A percentile compares a stretch with the other conserved stretches of the same genome.
These are phyloP conservation scores for Afroboletus lepidellus DNA, from an alignment of 1,284 basidiomycete species.

Conservation along the genomic window DNA sequence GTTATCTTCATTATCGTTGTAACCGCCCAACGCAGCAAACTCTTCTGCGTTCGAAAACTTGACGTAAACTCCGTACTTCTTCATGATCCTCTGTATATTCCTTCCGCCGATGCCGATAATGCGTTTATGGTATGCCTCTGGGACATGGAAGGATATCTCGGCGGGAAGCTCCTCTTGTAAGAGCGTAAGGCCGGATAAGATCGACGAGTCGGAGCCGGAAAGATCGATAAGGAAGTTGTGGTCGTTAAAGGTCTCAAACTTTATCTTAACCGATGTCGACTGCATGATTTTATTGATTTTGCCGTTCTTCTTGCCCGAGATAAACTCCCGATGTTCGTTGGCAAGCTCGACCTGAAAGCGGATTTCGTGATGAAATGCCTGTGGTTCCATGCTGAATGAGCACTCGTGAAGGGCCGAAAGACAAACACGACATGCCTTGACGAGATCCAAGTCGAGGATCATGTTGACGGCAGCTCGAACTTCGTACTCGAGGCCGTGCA, in stretches of 20 bases:
- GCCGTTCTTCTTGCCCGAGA: constrained; percentile 97
- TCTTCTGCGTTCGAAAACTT: constrained; percentile 99
- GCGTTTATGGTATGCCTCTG: constrained; percentile 97
- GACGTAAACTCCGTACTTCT: constrained; percentile 98
- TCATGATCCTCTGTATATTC: constrained; percentile 99
- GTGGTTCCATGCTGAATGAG: constrained; percentile 7
- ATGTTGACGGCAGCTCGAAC: constrained; percentile 84
- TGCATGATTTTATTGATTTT: constrained; percentile 99
- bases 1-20: constrained; percentile 98
- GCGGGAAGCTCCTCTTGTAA: constrained; percentile 97
- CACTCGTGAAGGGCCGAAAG: neutral
- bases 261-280: constrained; percentile 94
- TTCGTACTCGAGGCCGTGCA: constrained; percentile 94
- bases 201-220: constrained; percentile 77
- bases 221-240: constrained; percentile 99
- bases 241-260: constrained; percentile 99
- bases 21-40: constrained; percentile 92
- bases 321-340: constrained; percentile 98
- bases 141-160: constrained; percentile 99
- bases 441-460: constrained; percentile 87
- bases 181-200: constrained; percentile 85
- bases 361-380: constrained; percentile 95
- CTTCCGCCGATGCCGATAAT: constrained; percentile 99
- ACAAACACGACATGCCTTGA: constrained; percentile 63
- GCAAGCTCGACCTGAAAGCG: constrained; percentile 98